Evolutionary conservation across 495 filamentous ascomycete species (phyloP), one percentile per base, ranked within the genome.

Genomic region (Talaromyces nanjingensis): DNA sequence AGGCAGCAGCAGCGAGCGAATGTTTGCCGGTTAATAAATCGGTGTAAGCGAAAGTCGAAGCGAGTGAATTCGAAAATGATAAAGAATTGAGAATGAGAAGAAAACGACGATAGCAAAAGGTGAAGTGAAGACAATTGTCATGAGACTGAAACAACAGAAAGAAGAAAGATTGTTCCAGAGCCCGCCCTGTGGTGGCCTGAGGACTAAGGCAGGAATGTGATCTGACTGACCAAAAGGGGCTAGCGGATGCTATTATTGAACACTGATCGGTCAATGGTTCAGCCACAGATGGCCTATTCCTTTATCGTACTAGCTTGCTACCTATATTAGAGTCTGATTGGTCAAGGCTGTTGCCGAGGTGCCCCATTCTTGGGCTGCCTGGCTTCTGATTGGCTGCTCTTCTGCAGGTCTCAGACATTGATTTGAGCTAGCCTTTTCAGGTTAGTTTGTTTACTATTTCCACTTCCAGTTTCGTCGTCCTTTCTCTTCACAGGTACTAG

Each of bases 141-240:
- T 64, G 39, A 59, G 59, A 60, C 54, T 45, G 64, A 60, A 39
- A 63, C 64, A 56, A 60, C 39, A 65, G 64, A 64, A 60, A 58
- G 56, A 65, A 64, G 66, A 59, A 63, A 59, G 57, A 65, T 55
- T 6, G 53, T 56, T 56, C 53, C 22, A 56, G 53, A 56, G 52
- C 39, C 29, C 45, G 4, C 45, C 18, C n/a, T 22, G 45, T 56
- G 0, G 27, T 56, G 53, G 53, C 53, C 53, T 56, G 53, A 56
- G 22, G 16, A 29, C 1, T 56, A 22, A 56, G 53, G 53, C 53
- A 56, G 5, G 4, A 56, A 27, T 27, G 20, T 4, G 11, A 56
- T 56, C 2, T 56, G 18, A 2, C 5, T 58, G 7, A 6, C 56
- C 14, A 59, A 31, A 59, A 22, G 9, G 56, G 27, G 29, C 4